Percentiles rank a stretch among this genome's conserved stretches.
Conservation (phyloP, 768 basidiomycete genomes). For the Boletales sp. region DNA sequence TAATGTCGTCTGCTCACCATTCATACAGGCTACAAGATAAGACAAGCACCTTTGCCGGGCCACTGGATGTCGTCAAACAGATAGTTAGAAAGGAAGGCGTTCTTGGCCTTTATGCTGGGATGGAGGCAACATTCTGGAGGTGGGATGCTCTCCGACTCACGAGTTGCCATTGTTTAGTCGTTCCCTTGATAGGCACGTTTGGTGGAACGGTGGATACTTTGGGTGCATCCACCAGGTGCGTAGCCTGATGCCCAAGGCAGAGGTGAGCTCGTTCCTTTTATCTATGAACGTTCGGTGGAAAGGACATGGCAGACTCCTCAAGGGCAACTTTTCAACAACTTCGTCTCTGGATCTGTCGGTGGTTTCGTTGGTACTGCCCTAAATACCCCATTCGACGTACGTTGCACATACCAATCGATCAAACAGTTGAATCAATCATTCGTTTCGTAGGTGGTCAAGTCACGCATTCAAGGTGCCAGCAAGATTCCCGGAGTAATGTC, state of each 20-base stretch:
- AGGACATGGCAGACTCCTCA: constrained; percentile 49
- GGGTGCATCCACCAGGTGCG: constrained; percentile 87
- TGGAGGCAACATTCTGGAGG: constrained; percentile 99
- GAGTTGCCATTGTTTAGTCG: neutral
- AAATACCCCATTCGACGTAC: constrained; percentile 80
- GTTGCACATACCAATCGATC: constrained; percentile 5
- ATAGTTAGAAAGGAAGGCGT: constrained; percentile 74
- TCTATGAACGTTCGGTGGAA: neutral
- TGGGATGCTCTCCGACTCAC: constrained; percentile 21
- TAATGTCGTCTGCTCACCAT: neutral
- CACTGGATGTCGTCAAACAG: constrained; percentile 85
- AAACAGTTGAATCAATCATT: neutral
- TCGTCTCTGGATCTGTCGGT: constrained; percentile 85
- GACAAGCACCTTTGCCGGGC: constrained; percentile 83
- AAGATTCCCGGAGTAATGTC: constrained; percentile 66
- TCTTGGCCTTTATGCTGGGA: constrained; percentile 86
- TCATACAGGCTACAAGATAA: constrained; percentile 81
- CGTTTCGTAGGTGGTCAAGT: constrained; percentile 79
- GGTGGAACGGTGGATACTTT: constrained; percentile 97
- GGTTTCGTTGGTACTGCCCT: constrained; percentile 86
- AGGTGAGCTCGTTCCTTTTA: constrained; percentile 45
- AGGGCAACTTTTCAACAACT: constrained; percentile 82
- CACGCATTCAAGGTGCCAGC: constrained; percentile 80
- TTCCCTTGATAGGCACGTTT: constrained; percentile 54
- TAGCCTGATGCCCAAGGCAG: constrained; percentile 74